phyloP scores from a whole-genome alignment of 495 filamentous ascomycete genomes.

The Neurospora intermedia region DNA sequence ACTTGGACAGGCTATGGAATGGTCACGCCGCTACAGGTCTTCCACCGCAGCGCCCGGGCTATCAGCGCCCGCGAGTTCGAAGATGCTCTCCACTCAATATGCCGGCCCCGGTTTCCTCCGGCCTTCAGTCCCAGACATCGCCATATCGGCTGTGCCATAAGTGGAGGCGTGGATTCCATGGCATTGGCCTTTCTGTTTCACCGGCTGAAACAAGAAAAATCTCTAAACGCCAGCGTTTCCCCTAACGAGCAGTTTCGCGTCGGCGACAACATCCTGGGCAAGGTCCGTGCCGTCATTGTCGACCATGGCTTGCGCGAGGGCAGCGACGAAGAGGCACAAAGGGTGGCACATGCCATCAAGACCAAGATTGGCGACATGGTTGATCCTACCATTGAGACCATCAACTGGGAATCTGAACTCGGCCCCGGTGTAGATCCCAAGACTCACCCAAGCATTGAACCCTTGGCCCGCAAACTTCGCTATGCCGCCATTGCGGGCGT shows the following conservation, averaged over 20 bases:
- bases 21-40: conserved; percentile 26
- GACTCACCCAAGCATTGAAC: conserved; percentile 59
- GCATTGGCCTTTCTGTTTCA: conserved; percentile 69
- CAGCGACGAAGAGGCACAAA: conserved; percentile 55
- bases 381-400: conserved; percentile 1
- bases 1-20: conserved; percentile 28
- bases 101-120: conserved; percentile 31
- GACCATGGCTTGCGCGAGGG: conserved; percentile 65
- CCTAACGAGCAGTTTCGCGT: conserved; percentile 13
- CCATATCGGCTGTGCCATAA: conserved; percentile 51
- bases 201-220: conserved; percentile 15
- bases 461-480: conserved; percentile 59
- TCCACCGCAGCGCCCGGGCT: conserved; percentile 33
- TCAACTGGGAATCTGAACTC: conserved; percentile 4
- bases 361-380: conserved; percentile 13
- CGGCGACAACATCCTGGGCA: conserved; percentile 25
- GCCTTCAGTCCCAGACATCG: conserved; percentile 14
- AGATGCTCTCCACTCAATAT: conserved; percentile 40
- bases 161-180: conserved; percentile 95
- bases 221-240: not conserved
- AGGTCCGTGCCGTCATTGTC: conserved; percentile 58
- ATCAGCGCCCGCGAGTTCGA: conserved; percentile 43
- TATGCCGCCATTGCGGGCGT: conserved; percentile 59
- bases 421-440: conserved; percentile 15
- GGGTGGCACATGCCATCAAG: conserved; percentile 44